These are phyloP conservation scores for Hypoxylon trugodes DNA, from an alignment of 495 filamentous ascomycete species.

Conservation along the genomic window DNA sequence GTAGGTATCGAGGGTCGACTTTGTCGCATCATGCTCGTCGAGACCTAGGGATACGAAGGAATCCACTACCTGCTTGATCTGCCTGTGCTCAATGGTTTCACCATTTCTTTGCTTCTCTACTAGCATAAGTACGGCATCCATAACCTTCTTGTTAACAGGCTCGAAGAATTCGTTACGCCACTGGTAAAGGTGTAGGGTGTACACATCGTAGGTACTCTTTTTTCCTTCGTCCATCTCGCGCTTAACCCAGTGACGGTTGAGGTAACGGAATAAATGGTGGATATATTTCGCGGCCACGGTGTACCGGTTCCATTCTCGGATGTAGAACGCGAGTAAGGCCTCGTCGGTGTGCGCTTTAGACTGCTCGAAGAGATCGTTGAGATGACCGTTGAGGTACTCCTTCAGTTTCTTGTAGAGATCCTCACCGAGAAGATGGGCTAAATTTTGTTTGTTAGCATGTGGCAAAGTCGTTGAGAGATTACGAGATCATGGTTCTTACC, in stretches of 20 bases:
- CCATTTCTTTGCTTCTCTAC: constrained; percentile 98
- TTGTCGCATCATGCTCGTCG: constrained; percentile 90
- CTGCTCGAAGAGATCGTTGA: constrained; percentile 68
- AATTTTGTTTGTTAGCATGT: constrained; percentile 53
- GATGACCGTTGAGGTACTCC: constrained; percentile 80
- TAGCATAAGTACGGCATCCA: constrained; percentile 92
- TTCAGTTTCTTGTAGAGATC: constrained; percentile 94
- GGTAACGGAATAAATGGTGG: constrained; percentile 95
- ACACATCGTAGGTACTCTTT: constrained; percentile 97
- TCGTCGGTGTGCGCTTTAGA: constrained; percentile 86
- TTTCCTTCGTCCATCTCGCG: constrained; percentile 99
- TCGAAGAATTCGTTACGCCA: constrained; percentile 93
- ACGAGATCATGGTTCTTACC: constrained; percentile 63
- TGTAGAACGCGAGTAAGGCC: constrained; percentile 92
- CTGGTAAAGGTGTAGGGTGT: constrained; percentile 92
- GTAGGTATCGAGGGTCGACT: constrained; percentile 95
- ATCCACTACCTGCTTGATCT: constrained; percentile 97
- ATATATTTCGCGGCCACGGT: constrained; percentile 95
- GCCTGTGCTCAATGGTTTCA: constrained; percentile 95
- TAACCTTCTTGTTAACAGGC: constrained; percentile 83
- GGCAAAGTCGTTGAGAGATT: background rate
- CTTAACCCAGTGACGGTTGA: constrained; percentile 99
- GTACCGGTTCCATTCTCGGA: constrained; percentile 94
- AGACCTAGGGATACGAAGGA: constrained; percentile 96
- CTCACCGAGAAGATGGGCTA: constrained; percentile 95